Evolutionary conservation across 352 stramenopile species (phyloP), one percentile per base, ranked within the genome.

Genomic region (Pythium monospermum): DNA sequence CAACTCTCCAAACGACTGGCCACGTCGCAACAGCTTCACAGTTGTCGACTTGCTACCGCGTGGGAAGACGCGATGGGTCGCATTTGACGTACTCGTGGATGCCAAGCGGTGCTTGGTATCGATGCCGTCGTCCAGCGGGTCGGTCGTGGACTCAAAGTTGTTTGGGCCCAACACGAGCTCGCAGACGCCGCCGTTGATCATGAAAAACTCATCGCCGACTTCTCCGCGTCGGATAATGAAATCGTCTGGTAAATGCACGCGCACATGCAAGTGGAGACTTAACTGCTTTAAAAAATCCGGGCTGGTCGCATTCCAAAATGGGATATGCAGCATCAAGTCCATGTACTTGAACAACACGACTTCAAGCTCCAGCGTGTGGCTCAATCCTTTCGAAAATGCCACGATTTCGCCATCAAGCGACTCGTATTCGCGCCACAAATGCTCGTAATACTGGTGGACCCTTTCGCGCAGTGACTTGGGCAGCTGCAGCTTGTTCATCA

Each of bases 231-330:
- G 62, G 26, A 87, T 75, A 28, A 92, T 74, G 32, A 75, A 91
- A 49, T 89, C 76, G 53, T 91, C 81, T 3, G 78, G 76, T 11
- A 89, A 53, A 51, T 87, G 89, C 13, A 91, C 64, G 32, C 73
- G 70, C 12, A 84, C 73, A 22, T 74, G 61, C 11, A 91, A 48
- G 16, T 58, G 53, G 21, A 83, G 26, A 45, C 85, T 64, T 4
- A 90, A 49, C 42, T 85, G 73, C 57, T 83, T 85, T 45, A 84
- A 63, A 52, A 92, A 84, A 37, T 90, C 75, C 0, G 72, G 64
- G 0, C 60, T 69, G n/a, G 64, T 73, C 7, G 83, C 68, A 27
- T 59, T 56, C 65, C 73, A 86, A 40, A 84, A 77, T 2, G 78
- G 73, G 6, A 82, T 58, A 49, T 74, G 61, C 62, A 82, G 76